Conservation (phyloP, 176 grass and related monocot genomes). For the Cenchrus fungigraminus region DNA sequence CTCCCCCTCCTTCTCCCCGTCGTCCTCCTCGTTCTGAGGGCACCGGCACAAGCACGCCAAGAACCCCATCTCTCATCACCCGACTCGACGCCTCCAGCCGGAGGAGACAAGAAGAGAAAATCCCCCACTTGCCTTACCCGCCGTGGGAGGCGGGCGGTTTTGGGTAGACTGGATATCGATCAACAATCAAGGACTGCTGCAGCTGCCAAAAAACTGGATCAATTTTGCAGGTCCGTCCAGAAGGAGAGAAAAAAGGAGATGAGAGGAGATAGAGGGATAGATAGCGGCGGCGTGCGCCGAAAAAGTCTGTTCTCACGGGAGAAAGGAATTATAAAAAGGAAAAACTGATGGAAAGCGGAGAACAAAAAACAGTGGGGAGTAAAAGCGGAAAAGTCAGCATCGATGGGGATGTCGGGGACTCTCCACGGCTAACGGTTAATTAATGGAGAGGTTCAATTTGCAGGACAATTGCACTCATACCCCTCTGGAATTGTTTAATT, state of each 20-base stretch:
- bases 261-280: conserved; percentile 28
- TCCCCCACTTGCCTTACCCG: background rate
- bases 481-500: background rate
- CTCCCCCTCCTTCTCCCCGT: conserved; percentile 21
- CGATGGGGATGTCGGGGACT: conserved; percentile 34
- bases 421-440: conserved; percentile 2
- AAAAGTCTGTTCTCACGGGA: conserved; percentile 33
- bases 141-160: background rate
- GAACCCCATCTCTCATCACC: conserved; percentile 57
- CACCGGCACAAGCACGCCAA: conserved; percentile 56
- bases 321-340: background rate
- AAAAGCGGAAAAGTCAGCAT: conserved; percentile 24
- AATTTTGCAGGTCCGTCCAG: conserved; percentile 15
- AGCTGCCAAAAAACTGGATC: conserved; percentile 6
- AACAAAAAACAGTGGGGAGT: conserved; percentile 18
- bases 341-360: conserved; percentile 28
- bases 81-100: conserved; percentile 2
- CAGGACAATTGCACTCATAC: background rate
- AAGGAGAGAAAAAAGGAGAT: background rate
- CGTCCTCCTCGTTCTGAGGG: conserved; percentile 22
- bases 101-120: conserved; percentile 3
- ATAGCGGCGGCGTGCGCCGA: conserved; percentile 40
- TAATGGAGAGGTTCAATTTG: background rate
- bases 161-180: background rate
- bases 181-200: background rate